Evolutionary conservation across 2,329 filamentous ascomycete genomes (phyloP).

Genomic region (Penicillium sp.): DNA sequence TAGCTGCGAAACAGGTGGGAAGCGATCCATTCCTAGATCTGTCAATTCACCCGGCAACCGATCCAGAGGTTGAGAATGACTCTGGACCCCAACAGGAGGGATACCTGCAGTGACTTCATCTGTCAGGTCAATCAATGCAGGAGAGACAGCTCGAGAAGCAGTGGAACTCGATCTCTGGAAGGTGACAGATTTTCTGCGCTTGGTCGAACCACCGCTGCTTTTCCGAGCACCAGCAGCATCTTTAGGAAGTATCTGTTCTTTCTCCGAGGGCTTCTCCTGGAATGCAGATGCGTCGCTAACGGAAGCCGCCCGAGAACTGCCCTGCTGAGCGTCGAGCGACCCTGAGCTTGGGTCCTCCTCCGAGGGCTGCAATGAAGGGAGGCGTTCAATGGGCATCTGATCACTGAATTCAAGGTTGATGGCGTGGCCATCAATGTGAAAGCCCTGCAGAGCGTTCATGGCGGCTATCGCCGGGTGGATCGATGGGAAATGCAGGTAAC

Average conservation of each 20-base stretch:
- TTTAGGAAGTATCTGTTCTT: not conserved
- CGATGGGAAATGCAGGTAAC: constrained; percentile 37
- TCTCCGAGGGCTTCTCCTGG: not conserved
- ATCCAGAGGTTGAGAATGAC: constrained; percentile 18
- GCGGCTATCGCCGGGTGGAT: constrained; percentile 34
- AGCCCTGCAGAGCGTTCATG: constrained; percentile 34
- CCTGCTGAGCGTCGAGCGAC: not conserved
- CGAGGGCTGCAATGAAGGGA: constrained; percentile 5
- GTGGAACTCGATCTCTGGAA: constrained; percentile 7
- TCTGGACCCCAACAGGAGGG: constrained; percentile 24
- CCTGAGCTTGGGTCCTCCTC: not conserved
- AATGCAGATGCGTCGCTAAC: not conserved
- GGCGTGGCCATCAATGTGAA: constrained; percentile 36
- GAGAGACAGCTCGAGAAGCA: not conserved
- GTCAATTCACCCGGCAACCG: constrained; percentile 10
- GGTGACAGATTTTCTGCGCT: constrained; percentile 15
- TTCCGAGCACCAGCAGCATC: not conserved
- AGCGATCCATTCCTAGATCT: constrained; percentile 14
- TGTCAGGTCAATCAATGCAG: constrained; percentile 30
- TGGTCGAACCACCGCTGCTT: not conserved
- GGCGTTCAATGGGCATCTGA: constrained; percentile 19
- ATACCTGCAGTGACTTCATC: constrained; percentile 29
- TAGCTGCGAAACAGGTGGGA: constrained; percentile 37
- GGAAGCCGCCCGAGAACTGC: not conserved
- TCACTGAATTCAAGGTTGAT: constrained; percentile 40